Evolutionary conservation across 805 yeast species (phyloP), one percentile per base, ranked within the genome.

Genomic region (Spathaspora gorwiae): DNA sequence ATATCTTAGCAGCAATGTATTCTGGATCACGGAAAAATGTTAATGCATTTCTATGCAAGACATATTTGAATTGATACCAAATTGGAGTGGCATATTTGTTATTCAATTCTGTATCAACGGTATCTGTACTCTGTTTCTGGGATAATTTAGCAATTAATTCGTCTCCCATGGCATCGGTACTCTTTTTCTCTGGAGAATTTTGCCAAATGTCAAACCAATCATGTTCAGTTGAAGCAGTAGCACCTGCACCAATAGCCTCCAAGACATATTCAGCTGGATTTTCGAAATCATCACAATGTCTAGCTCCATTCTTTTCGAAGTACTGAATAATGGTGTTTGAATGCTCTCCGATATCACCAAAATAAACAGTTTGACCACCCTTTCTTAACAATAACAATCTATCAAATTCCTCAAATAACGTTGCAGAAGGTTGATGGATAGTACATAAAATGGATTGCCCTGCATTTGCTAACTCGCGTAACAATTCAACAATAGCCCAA

Each of bases 201-300:
- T 50, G 51, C 94, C 94, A 86, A 10, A 77, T 69, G 9, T 81
- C 78, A 60, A 71, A 69, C 83, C 87, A 86, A 61, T 86, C 83
- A 42, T 73, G 75, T 29, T 64, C 56, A 13, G 75, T 78, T 44
- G 67, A 57, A 3, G 88, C 83, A 27, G 88, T 83, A 2, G 92
- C 89, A 59, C 88, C 90, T 31, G 92, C 90, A 48, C 92, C 92
- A 61, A 86, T 82, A 46, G 80, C 80, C 49, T 62, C 67, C 48
- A 62, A 57, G 19, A 62, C 50, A 43, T 54, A 62, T 41, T 62
- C 67, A 1, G 66, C 62, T 1, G 66, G 65, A 39, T 60, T 61
- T 38, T 82, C 82, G 44, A 30, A 39, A 10, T 62, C 62, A 31
- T 68, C 72, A 69, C 94, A 86, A 43, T 75, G 72, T 48, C 82